Conservation (phyloP, 345 rosid genomes). For the Sisymbrium altissimum region DNA sequence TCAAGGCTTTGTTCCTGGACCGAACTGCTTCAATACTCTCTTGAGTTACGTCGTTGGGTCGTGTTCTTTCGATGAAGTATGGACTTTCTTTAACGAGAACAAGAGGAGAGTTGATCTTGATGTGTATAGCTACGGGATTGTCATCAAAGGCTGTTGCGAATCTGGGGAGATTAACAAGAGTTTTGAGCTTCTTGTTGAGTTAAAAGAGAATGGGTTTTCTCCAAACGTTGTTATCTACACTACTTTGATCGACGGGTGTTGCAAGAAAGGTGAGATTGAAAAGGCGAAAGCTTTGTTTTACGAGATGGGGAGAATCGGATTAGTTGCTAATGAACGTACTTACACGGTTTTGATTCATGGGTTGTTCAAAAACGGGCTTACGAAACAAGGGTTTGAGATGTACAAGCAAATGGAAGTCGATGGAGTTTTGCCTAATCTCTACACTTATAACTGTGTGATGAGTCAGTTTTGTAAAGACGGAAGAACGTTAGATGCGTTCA, state of each 20-base stretch:
- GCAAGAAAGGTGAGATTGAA: slow-evolving; percentile 57
- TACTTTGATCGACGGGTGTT: slow-evolving; percentile 78
- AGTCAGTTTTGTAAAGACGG: slow-evolving; percentile 49
- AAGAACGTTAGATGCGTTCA: slow-evolving; percentile 38
- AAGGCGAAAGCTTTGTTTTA: slow-evolving; percentile 52
- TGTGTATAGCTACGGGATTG: slow-evolving; percentile 62
- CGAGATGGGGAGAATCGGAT: slow-evolving; percentile 50
- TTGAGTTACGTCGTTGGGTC: slow-evolving; percentile 41
- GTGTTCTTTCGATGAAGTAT: slow-evolving; percentile 39
- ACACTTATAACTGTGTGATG: slow-evolving; percentile 63
- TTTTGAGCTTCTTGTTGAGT: slow-evolving; percentile 42
- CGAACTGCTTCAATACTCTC: slow-evolving; percentile 47
- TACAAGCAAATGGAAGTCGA: slow-evolving; percentile 55
- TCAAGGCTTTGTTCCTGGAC: slow-evolving; percentile 41
- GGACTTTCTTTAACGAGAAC: slow-evolving; percentile 40
- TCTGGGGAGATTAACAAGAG: slow-evolving; percentile 48
- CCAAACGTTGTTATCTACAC: slow-evolving; percentile 67
- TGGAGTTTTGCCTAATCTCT: slow-evolving; percentile 55
- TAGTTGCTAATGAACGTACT: slow-evolving; percentile 65
- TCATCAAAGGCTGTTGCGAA: slow-evolving; percentile 68
- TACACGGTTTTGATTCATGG: slow-evolving; percentile 74
- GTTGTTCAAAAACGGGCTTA: slow-evolving; percentile 54
- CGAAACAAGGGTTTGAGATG: slow-evolving; percentile 52
- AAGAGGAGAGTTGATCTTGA: slow-evolving; percentile 43
- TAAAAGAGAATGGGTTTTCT: slow-evolving; percentile 47